Evolutionary conservation across 176 grass and related monocot species (phyloP).

Genomic region (Triticum dicoccoides): DNA sequence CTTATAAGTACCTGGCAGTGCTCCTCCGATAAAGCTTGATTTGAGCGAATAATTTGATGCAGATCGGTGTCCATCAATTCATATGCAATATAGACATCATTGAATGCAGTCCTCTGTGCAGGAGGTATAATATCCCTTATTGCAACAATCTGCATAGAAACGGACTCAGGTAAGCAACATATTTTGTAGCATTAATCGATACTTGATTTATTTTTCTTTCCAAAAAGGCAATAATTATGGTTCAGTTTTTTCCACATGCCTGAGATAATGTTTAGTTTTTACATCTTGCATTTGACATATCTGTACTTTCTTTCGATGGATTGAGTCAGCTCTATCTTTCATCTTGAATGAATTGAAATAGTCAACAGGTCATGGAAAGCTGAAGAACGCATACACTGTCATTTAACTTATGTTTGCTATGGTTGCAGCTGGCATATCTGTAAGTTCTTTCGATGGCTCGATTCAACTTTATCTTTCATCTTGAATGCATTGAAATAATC

Average conservation of each 20-base stretch:
- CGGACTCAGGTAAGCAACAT: slow-evolving; percentile 3
- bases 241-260: background rate
- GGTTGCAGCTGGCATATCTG: background rate
- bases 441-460: background rate
- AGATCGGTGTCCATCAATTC: slow-evolving; percentile 99
- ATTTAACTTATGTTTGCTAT: background rate
- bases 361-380: slow-evolving; percentile 5
- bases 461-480: background rate
- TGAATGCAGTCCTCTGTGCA: slow-evolving; percentile 64
- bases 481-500: background rate
- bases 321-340: background rate
- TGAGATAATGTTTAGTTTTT: background rate
- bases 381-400: background rate
- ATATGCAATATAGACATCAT: slow-evolving; percentile 96
- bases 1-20: slow-evolving; percentile 78
- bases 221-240: background rate
- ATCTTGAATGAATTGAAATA: slow-evolving; percentile 2
- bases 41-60: slow-evolving; percentile 99
- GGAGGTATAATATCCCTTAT: slow-evolving; percentile 98
- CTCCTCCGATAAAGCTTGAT: slow-evolving; percentile 98
- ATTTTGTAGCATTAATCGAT: background rate
- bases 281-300: background rate
- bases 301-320: background rate
- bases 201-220: background rate
- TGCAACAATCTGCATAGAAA: slow-evolving; percentile 79